Evolutionary conservation across 129 eudicot species (phyloP).

Genomic region (Scalesia atractyloides): DNA sequence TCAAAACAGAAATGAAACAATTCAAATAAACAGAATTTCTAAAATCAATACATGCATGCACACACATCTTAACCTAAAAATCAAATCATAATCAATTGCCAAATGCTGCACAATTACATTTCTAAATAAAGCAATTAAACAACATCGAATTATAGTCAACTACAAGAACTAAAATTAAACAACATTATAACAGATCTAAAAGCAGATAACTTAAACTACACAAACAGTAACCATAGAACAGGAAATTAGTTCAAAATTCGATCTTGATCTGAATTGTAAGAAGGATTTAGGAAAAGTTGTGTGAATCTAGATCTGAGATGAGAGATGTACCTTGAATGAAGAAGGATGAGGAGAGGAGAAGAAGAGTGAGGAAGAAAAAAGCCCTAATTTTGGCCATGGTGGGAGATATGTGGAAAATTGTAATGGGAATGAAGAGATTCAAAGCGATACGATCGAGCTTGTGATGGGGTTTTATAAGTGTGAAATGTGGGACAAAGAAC

Average conservation of each 20-base stretch:
- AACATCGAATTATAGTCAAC: slow-evolving; percentile 35
- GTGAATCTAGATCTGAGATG: slow-evolving; percentile 47
- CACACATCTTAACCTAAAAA: no score
- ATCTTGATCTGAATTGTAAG: slow-evolving; percentile 16
- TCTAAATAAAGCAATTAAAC: slow-evolving; percentile 15
- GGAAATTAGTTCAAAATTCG: not conserved
- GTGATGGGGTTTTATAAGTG: no score
- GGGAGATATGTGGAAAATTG: slow-evolving; percentile 3
- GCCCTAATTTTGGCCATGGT: slow-evolving; percentile 55
- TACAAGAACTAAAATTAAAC: not conserved
- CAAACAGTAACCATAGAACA: no score
- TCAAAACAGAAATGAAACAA: no score
- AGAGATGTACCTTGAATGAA: slow-evolving; percentile 61
- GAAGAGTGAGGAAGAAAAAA: slow-evolving; percentile 57
- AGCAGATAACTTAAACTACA: not conserved
- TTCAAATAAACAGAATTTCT: no score
- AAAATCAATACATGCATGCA: no score
- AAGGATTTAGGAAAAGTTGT: not conserved
- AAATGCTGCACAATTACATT: not conserved
- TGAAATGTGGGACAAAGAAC: no score
- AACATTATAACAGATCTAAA: not conserved
- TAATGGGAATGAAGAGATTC: slow-evolving; percentile 2
- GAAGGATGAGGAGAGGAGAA: slow-evolving; percentile 73
- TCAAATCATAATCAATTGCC: no score
- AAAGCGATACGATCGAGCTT: no score